Evolutionary conservation across 2,329 filamentous ascomycete species (phyloP).

Genomic region (Colletotrichum sp.): DNA sequence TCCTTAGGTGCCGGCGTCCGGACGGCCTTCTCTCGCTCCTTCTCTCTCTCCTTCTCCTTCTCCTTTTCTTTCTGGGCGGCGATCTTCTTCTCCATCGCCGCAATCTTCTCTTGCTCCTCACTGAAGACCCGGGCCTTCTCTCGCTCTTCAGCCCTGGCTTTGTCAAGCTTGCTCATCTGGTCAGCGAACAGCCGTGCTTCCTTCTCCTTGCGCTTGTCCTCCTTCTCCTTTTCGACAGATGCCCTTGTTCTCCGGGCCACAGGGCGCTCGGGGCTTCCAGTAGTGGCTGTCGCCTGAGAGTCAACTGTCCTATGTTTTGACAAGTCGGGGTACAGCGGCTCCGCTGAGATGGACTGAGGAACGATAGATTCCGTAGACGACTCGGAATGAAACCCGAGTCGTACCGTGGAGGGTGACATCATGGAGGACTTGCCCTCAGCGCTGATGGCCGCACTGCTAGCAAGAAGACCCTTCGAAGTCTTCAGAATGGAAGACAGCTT

Average conservation of each 20-base stretch:
- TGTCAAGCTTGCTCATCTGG: conserved; percentile 68
- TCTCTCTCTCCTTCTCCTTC: conserved; percentile 26
- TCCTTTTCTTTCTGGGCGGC: conserved; percentile 60
- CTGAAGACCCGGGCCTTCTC: conserved; percentile 68
- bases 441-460: conserved; percentile 72
- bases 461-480: conserved; percentile 84
- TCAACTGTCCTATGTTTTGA: conserved; percentile 39
- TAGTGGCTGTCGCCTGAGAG: conserved; percentile 25
- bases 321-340: conserved; percentile 52
- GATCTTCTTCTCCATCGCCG: conserved; percentile 58
- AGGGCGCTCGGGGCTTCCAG: conserved; percentile 48
- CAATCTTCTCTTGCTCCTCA: conserved; percentile 61
- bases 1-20: conserved; percentile 40
- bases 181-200: conserved; percentile 67
- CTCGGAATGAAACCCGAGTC: conserved; percentile 47
- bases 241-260: conserved; percentile 58
- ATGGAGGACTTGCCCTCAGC: conserved; percentile 66
- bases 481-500: conserved; percentile 91
- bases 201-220: conserved; percentile 71
- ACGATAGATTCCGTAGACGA: conserved; percentile 56
- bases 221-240: conserved; percentile 65
- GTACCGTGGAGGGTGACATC: conserved; percentile 57
- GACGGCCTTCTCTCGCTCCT: conserved; percentile 13
- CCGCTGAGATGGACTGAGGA: conserved; percentile 30
- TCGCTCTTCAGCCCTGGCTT: conserved; percentile 72